phyloP scores from a whole-genome alignment of 1,139 yeast genomes.

The Nakaseomyces kungkrabaensis region DNA sequence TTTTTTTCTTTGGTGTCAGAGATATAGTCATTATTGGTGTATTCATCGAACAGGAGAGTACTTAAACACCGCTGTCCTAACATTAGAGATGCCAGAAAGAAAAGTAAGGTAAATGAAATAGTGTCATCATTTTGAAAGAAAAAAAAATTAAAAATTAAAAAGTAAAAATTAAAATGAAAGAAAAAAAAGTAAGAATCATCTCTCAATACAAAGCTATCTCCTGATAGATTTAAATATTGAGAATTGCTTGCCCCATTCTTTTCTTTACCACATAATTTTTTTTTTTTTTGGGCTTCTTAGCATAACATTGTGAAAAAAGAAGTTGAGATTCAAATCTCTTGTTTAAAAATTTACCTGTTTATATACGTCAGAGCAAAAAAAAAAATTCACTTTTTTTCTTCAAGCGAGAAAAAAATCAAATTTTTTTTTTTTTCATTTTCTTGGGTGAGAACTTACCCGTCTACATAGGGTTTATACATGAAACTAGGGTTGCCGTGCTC shows the following conservation, averaged over 20 bases:
- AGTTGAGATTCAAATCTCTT: background rate
- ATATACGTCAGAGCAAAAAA: background rate
- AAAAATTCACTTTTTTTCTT: background rate
- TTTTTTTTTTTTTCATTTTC: background rate
- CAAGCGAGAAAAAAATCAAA: background rate
- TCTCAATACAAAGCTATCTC: background rate
- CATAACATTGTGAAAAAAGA: background rate
- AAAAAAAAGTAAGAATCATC: background rate
- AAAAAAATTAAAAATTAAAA: background rate
- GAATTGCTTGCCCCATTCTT: background rate
- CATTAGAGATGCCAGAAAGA: slow-evolving; percentile 32
- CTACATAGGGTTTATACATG: background rate
- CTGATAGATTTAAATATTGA: background rate
- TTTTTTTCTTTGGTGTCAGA: slow-evolving; percentile 5
- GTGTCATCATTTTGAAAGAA: slow-evolving; percentile 20
- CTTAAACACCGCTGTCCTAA: slow-evolving; percentile 29
- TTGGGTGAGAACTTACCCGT: background rate
- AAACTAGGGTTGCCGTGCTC: background rate
- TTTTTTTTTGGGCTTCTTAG: background rate
- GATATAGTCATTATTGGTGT: slow-evolving; percentile 13
- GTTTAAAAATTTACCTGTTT: background rate
- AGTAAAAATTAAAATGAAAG: background rate
- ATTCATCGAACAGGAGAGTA: slow-evolving; percentile 30
- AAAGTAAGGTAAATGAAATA: slow-evolving; percentile 10
- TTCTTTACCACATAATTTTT: background rate